Evolutionary conservation across 2,329 filamentous ascomycete genomes (phyloP), one percentile per base, ranked within the genome.

Genomic region (Aschersonia sp.): DNA sequence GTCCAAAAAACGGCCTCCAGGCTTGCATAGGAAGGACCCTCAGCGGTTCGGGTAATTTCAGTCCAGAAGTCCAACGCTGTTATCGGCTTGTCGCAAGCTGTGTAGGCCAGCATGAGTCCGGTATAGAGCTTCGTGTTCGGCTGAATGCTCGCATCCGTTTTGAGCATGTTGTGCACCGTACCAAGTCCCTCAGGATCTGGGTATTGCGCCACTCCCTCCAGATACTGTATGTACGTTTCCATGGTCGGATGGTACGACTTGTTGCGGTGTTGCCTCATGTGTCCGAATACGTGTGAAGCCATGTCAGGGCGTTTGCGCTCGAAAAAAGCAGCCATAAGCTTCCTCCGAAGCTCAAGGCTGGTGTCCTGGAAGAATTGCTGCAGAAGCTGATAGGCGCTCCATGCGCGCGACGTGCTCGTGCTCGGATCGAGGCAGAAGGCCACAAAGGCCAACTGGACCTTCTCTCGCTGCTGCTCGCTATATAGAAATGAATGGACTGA

Each of bases 121-220:
- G 95, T 97, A 56, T 84, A 79, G 2, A 97, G 70, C 48, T 70
- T 72, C 0, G 91, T 97, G 55, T 77, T 81, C 4, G 83, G 74
- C 55, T 89, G 80, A 40, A 97, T 74, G 42, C 78, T 77, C n/a
- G 82, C 75, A 62, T 98, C 92, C 62, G 96, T 82, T 67, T 95
- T 97, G 54, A 96, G 73, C 78, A 95, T 91, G 60, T 96, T 95
- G 67, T 95, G 85, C 2, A 94, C 77, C 52, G 84, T 78, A 50
- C 80, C 78, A 28, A 96, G 68, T 42, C 80, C 80, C 48, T 85
- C 80, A 1, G 66, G 31, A 48, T 70, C 67, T 1, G 66, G 65
- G 42, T 66, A 64, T n/a, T 65, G 63, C 3, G 82, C 82, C 30
- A 95, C 76, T 2, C 88, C 86, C 51, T 85, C 77, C 49, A 97